Base-by-base conservation (phyloP, 208 protist genomes). In the Trypanosoma conorhini region DNA sequence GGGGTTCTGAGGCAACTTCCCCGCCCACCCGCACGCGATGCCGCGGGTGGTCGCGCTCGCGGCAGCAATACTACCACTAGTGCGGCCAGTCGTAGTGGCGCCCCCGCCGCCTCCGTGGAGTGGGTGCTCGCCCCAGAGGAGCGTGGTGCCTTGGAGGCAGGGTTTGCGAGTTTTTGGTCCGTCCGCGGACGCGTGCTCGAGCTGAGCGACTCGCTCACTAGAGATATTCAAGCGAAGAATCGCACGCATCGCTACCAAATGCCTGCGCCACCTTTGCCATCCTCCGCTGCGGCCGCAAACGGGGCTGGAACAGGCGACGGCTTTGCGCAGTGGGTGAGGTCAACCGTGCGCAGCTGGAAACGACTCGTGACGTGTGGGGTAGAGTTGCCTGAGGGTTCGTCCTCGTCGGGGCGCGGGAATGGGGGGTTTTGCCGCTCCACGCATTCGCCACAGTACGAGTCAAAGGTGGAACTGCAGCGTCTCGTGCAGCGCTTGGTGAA, bases 201-300 rank as follows among this genome's bases (percentile, higher is more conserved):
- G 35, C 72, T 91, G n/a, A 70, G 70, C 46, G 69, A 55, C n/a
- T 79, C 76, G 9, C 71, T 93, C 1, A 72, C 66, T n/a, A 85
- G 79, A 51, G 84, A 92, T 50, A 91, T 95, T 60, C 66, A 68
- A 17, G 65, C 78, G 12, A 91, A 91, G 48, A 77, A 95, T 66
- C 69, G 79, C 46, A 86, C 89, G 19, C 87, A 92, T 75, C 69
- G 76, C 52, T 76, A 72, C 46, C 48, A 50, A 19, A 30, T 68
- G 28, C 31, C 69, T 21, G 44, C 38, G 21, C 46, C 35, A 38
- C 26, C 48, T 38, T 54, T 13, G 52, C 31, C 65, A 52, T 21
- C 42, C 15, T 24, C 50, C 8, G 19, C 9, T 33, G 24, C 55
- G n/a, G 62, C 44, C 22, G 31, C 22, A 48, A 46, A 40, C 9